A percentile compares a stretch with the other conserved stretches of the same genome.
Evolutionary conservation across 495 filamentous ascomycete species (phyloP).

Genomic region (Hypoxylon lenormandii): DNA sequence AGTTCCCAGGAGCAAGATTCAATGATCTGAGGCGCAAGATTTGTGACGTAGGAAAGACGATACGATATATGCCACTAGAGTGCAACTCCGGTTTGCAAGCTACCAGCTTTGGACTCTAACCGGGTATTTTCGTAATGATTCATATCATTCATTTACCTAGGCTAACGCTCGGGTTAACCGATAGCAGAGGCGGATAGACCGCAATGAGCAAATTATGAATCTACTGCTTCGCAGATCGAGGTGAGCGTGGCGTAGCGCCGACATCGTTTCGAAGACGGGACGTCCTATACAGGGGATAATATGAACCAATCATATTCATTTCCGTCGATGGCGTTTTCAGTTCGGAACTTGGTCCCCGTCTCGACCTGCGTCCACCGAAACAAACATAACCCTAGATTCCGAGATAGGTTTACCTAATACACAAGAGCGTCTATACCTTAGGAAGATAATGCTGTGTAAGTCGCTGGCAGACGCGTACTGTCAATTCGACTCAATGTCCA

Average conservation of each 20-base stretch:
- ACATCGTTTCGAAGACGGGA: constrained; percentile 4
- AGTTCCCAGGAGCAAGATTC: neutral
- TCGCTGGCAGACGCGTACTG: constrained; percentile 8
- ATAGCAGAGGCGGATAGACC: neutral
- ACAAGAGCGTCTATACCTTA: neutral
- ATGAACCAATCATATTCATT: constrained; percentile 5
- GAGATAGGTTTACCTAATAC: constrained; percentile 10
- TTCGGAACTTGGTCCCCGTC: constrained; percentile 21
- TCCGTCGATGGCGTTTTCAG: constrained; percentile 18
- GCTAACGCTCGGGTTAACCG: neutral
- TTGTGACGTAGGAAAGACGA: constrained; percentile 21
- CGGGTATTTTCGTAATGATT: constrained; percentile 1
- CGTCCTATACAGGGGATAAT: constrained; percentile 8
- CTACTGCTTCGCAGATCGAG: constrained; percentile 1
- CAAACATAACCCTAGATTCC: neutral
- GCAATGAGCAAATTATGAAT: constrained; percentile 3
- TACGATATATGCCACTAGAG: constrained; percentile 17
- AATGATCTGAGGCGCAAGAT: neutral
- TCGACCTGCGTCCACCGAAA: constrained; percentile 9
- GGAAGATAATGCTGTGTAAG: constrained; percentile 1
- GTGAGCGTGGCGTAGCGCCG: constrained; percentile 2
- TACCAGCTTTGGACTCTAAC: constrained; percentile 2
- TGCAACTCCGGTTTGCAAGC: neutral
- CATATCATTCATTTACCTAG: constrained; percentile 5
- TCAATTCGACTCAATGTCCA: constrained; percentile 16